These are phyloP conservation scores for Solanum hybrid DNA, from an alignment of 305 asterid genomes.

Conservation along the genomic window DNA sequence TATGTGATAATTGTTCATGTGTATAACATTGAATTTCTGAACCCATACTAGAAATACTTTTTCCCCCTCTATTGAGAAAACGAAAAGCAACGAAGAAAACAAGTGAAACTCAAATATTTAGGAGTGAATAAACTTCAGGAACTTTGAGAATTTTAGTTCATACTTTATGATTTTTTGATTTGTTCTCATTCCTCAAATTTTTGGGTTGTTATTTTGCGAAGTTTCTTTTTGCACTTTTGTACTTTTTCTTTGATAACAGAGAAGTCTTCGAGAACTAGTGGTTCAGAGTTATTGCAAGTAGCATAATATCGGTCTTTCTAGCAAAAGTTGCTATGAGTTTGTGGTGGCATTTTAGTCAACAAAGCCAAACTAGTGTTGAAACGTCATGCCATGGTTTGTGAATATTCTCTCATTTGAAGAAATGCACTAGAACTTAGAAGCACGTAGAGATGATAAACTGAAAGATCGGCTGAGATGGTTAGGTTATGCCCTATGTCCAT, in stretches of 20 bases:
- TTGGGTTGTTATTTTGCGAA: neutral
- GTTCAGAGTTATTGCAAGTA: neutral
- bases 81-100: neutral
- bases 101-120: neutral
- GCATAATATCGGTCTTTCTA: neutral
- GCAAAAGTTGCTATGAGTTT: neutral
- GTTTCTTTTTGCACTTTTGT: neutral
- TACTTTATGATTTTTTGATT: neutral
- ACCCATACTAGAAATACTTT: neutral
- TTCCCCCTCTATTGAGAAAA: neutral
- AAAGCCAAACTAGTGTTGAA: neutral
- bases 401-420: neutral
- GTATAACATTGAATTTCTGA: neutral
- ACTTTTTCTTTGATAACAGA: neutral
- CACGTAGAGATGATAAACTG: neutral
- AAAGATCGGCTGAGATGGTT: neutral
- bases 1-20: neutral
- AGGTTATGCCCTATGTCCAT: neutral
- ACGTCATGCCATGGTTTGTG: neutral
- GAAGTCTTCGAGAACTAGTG: neutral
- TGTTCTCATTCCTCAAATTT: neutral
- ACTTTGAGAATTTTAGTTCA: neutral
- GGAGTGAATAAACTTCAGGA: neutral
- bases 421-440: neutral
- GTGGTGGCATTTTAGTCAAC: neutral